phyloP scores from a whole-genome alignment of 2,329 filamentous ascomycete species.

The Botrytis cinerea region DNA sequence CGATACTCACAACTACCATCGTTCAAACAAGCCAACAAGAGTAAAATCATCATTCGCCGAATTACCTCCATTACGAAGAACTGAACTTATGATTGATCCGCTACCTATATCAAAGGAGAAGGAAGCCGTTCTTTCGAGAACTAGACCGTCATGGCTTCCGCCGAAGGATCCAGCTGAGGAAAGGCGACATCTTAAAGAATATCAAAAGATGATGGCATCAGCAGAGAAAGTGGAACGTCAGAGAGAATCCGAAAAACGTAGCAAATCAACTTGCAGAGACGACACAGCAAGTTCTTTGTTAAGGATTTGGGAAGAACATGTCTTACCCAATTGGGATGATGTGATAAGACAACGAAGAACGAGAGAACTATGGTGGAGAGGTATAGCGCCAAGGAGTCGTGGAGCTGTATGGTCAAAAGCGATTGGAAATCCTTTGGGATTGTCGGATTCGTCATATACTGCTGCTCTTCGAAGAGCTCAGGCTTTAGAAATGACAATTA shows the following conservation, averaged over 20 bases:
- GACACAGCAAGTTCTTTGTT: constrained; percentile 56
- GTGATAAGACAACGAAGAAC: constrained; percentile 70
- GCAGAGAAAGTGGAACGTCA: constrained; percentile 62
- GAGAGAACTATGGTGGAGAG: constrained; percentile 80
- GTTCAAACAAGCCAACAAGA: constrained; percentile 48
- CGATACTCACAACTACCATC: constrained; percentile 41
- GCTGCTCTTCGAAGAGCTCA: constrained; percentile 69
- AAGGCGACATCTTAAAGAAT: constrained; percentile 81
- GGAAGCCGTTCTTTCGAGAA: constrained; percentile 78
- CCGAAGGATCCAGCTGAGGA: constrained; percentile 91
- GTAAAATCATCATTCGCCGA: constrained; percentile 68
- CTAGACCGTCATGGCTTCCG: constrained; percentile 80
- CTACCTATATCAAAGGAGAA: constrained; percentile 84
- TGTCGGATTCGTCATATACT: constrained; percentile 64
- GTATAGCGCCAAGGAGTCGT: constrained; percentile 69
- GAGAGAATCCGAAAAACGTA: constrained; percentile 55
- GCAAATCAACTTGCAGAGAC: constrained; percentile 55
- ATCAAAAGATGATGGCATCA: constrained; percentile 76
- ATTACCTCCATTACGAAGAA: constrained; percentile 56
- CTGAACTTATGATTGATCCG: constrained; percentile 82
- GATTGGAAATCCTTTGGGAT: constrained; percentile 42
- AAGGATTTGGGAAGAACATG: constrained; percentile 72
- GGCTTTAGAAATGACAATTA: constrained; percentile 53
- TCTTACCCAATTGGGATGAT: constrained; percentile 73
- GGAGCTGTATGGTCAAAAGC: constrained; percentile 41